Percentiles rank a stretch among this genome's conserved stretches.
These are phyloP conservation scores for Poteriospumella lacustris DNA, from an alignment of 108 stramenopile genomes.

Conservation along the genomic window DNA sequence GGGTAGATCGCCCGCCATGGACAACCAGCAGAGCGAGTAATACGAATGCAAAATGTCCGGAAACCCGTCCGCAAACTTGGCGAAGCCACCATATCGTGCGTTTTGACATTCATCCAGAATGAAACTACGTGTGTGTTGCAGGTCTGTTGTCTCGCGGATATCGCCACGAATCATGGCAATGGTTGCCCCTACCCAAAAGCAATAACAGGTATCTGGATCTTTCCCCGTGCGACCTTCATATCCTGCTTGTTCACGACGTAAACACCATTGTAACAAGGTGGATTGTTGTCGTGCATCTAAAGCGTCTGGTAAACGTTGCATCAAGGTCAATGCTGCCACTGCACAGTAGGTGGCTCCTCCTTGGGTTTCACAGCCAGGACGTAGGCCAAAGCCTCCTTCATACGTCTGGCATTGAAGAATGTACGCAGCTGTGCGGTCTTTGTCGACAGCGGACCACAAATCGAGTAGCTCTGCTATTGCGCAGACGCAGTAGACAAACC, in stretches of 20 bases:
- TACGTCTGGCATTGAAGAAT: slow-evolving; percentile 36
- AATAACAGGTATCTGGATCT: slow-evolving; percentile 75
- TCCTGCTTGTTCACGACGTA: slow-evolving; percentile 11
- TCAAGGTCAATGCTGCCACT: slow-evolving; percentile 55
- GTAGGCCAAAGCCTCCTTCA: slow-evolving; percentile 51
- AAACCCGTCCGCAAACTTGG: slow-evolving; percentile 60
- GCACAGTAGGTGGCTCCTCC: slow-evolving; percentile 80
- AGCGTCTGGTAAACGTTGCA: background rate
- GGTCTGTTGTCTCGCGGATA: slow-evolving; percentile 33
- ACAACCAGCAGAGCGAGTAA: slow-evolving; percentile 73
- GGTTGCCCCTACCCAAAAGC: slow-evolving; percentile 84
- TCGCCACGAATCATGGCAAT: slow-evolving; percentile 60
- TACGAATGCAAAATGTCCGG: slow-evolving; percentile 82
- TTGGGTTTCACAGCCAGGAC: slow-evolving; percentile 48
- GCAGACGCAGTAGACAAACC: slow-evolving; percentile 79
- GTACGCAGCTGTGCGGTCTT: slow-evolving; percentile 11
- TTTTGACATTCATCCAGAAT: slow-evolving; percentile 20
- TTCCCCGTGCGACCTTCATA: slow-evolving; percentile 75
- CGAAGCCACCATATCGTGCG: slow-evolving; percentile 45
- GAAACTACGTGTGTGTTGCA: slow-evolving; percentile 29
- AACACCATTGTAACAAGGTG: no score
- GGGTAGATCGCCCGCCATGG: slow-evolving; percentile 39
- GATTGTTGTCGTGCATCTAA: no score
- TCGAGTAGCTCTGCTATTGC: slow-evolving; percentile 47
- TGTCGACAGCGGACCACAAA: slow-evolving; percentile 34